Evolutionary conservation across 2,329 filamentous ascomycete species (phyloP).

Genomic region (Colletotrichum sidae): DNA sequence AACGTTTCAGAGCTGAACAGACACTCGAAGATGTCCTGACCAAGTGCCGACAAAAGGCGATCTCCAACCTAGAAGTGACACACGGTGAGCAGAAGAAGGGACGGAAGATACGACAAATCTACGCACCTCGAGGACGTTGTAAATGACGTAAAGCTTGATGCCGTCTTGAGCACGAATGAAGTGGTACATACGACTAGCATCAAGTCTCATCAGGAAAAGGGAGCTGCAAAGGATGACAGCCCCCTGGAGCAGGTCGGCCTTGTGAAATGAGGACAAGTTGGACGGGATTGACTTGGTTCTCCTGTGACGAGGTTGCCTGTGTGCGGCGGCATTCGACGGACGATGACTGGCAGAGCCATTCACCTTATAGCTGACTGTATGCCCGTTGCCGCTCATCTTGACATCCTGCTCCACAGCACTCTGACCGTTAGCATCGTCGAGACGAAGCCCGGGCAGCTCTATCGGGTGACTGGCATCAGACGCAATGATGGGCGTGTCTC

Average conservation of each 20-base stretch:
- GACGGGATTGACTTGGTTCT: slow-evolving; percentile 89
- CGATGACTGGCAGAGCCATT: slow-evolving; percentile 27
- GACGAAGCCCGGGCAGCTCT: no score
- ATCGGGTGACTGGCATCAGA: slow-evolving; percentile 1
- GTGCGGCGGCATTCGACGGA: slow-evolving; percentile 36
- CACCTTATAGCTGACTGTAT: slow-evolving; percentile 26
- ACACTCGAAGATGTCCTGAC: slow-evolving; percentile 96
- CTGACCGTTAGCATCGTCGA: background rate
- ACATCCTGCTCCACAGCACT: slow-evolving; percentile 43
- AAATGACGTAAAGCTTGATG: slow-evolving; percentile 98
- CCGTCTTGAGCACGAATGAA: slow-evolving; percentile 95
- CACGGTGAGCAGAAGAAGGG: background rate
- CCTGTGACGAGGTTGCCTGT: slow-evolving; percentile 66
- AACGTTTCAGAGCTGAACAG: slow-evolving; percentile 94
- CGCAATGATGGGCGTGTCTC: background rate
- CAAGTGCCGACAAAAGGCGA: slow-evolving; percentile 87
- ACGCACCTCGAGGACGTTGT: slow-evolving; percentile 88
- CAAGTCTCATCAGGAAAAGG: slow-evolving; percentile 86
- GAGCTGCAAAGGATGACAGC: slow-evolving; percentile 89
- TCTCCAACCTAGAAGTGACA: slow-evolving; percentile 73
- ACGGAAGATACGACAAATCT: background rate
- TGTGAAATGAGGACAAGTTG: slow-evolving; percentile 86
- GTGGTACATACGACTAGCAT: slow-evolving; percentile 98
- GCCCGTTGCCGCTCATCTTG: slow-evolving; percentile 28
- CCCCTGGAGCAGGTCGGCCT: slow-evolving; percentile 94